Base-by-base conservation (phyloP, 1,284 basidiomycete species). In the Mycena sp. region DNA sequence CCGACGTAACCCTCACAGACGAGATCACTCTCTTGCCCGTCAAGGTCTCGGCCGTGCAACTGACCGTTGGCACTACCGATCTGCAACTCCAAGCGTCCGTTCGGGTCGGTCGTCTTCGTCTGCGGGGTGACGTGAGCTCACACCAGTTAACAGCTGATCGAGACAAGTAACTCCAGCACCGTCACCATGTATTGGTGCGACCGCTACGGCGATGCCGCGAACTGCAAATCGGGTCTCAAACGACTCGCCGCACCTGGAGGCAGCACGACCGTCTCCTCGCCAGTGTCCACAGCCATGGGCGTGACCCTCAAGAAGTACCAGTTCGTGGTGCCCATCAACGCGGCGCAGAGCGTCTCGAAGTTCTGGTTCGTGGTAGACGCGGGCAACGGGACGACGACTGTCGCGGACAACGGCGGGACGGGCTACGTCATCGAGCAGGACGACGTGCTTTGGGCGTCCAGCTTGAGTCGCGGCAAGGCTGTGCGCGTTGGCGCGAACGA, bases 381-480 rank as follows among this genome's bases (percentile, higher is more conserved):
- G 23, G 67, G 67, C 37, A 65, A 68, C 21, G 67, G 67, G 12
- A 65, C 63, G 26, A 65, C 52, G 5, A 43, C n/a, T 17, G 35
- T 50, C 9, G 61, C 51, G 25, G 61, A 65, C 41, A 65, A 68
- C 54, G 57, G 61, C 46, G 67, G 67, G 32, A 9, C 49, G 10
- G 35, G 53, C 40, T 68, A 74, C 78, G 61, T 68, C 6, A 63
- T 81, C 4, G 70, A 72, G 21, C 81, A 82, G 67, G 81, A 82
- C 65, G 73, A 77, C 19, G 62, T 82, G 2, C 65, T 82, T n/a
- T 81, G 78, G 60, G 76, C 79, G 6, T 79, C 81, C 2, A 76
- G 72, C 63, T 64, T 77, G 67, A 80, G 80, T 58, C 45, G 53
- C 69, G 62, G 21, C 62, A 45, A 73, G 68, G 23, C 40, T 51